Evolutionary conservation across 768 basidiomycete genomes (phyloP), one percentile per base, ranked within the genome.

Genomic region (Collybiopsis confluens): DNA sequence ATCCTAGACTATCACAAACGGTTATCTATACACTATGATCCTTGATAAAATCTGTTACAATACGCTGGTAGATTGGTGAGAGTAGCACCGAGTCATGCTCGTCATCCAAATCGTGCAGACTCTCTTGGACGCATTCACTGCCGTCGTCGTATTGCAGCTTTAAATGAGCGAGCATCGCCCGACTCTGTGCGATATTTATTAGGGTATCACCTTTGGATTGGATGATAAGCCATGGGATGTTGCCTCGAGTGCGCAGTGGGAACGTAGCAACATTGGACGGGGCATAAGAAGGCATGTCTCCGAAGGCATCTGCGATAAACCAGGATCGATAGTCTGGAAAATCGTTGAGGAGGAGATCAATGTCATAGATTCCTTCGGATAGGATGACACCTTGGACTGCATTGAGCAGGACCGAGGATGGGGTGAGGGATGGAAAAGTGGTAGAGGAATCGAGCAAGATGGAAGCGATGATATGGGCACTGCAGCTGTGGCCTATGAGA

Each of bases 341-440:
- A 54, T 72, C 76, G 11, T 64, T 58, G 23, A 90, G 72, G 38
- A 92, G 76, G 3, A 73, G 59, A 65, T 88, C 85, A 56, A 90
- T 67, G 65, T 92, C 83, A 67, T 85, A 91, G 57, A 92, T 84
- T 28, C 91, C 91, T 66, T 88, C 90, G 1, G 90, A 85, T 60
- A 85, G 57, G 47, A 83, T 67, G 43, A 90, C 70, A 15, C 75
- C 85, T 49, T 74, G 74, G 18, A 79, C 76, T 43, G 77, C 71
- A 51, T 60, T 58, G 45, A 79, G 67, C 18, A 85, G 69, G 35
- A 51, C 48, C 11, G 61, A 60, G 41, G 72, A 65, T 0, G 86
- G 87, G 15, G 66, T 65, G 20, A 88, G 73, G 23, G 57, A 58
- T 4, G 77, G 76, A 1, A 72, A 68, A 48, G 71, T 62, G 0